Percentiles rank a stretch among this genome's conserved stretches.
These are phyloP conservation scores for Hypoxylon intermedium DNA, from an alignment of 495 filamentous ascomycete species.

Conservation along the genomic window DNA sequence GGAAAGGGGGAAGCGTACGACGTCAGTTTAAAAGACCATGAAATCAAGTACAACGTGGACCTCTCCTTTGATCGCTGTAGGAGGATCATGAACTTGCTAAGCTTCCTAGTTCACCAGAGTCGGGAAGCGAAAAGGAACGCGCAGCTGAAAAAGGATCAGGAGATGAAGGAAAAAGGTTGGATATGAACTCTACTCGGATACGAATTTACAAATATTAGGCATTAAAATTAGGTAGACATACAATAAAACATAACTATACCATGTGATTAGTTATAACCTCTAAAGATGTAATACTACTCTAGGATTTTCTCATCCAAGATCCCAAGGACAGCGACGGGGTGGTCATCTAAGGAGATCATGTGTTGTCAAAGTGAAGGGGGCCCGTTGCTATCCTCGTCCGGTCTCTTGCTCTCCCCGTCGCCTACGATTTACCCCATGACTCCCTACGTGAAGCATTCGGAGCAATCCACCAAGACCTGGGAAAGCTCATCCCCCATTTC, in stretches of 20 bases:
- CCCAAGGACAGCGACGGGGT: too few relatives aligned
- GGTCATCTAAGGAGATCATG: too few relatives aligned
- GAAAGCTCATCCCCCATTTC: slow-evolving; percentile 47
- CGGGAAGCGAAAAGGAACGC: slow-evolving; percentile 1
- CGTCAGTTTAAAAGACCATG: not conserved
- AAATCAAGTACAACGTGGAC: not conserved
- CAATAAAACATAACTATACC: too few relatives aligned
- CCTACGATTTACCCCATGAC: not conserved
- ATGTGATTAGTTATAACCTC: too few relatives aligned
- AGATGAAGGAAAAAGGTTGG: slow-evolving; percentile 1
- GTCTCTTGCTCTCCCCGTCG: not conserved
- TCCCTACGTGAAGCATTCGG: slow-evolving; percentile 21
- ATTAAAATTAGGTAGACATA: too few relatives aligned
- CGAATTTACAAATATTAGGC: too few relatives aligned
- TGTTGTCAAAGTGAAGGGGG: too few relatives aligned
- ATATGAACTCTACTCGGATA: slow-evolving; percentile 4
- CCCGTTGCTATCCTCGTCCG: not conserved
- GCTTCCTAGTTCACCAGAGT: slow-evolving; percentile 15
- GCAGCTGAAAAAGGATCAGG: not conserved
- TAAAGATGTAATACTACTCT: too few relatives aligned
- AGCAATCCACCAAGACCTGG: slow-evolving; percentile 43
- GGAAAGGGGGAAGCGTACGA: slow-evolving; percentile 6
- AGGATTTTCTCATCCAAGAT: too few relatives aligned
- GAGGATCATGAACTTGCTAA: slow-evolving; percentile 16
- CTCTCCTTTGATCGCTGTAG: slow-evolving; percentile 11